Conservation (phyloP, 495 filamentous ascomycete species). For the Talaromyces borbonicus region DNA sequence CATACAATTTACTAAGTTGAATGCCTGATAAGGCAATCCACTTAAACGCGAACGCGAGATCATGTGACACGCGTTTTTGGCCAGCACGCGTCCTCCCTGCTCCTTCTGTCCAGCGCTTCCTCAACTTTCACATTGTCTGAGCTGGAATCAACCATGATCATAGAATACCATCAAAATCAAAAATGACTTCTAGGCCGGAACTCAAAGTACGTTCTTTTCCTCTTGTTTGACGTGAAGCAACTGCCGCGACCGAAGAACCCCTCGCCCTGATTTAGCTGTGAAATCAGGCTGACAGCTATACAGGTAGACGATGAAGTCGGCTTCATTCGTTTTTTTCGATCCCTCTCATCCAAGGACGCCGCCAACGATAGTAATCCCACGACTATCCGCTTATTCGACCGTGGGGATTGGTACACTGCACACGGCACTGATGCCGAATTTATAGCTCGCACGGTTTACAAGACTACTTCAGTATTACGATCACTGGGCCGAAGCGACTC, state of each 20-base stretch:
- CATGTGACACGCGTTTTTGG: slow-evolving; percentile 27
- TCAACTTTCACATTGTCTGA: no score
- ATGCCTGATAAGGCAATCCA: not conserved
- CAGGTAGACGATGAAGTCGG: slow-evolving; percentile 93
- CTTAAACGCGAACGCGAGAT: slow-evolving; percentile 5
- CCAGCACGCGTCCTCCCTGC: not conserved
- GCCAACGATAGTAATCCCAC: slow-evolving; percentile 23
- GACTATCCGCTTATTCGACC: slow-evolving; percentile 84
- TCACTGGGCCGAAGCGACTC: slow-evolving; percentile 77
- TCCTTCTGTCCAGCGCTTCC: not conserved
- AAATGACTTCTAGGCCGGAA: slow-evolving; percentile 86
- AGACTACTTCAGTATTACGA: slow-evolving; percentile 89
- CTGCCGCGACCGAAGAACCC: no score
- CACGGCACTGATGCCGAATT: slow-evolving; percentile 89
- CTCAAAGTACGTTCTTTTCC: slow-evolving; percentile 54
- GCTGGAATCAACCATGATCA: no score
- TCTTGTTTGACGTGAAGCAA: not conserved
- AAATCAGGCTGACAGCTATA: slow-evolving; percentile 5
- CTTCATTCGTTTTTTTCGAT: slow-evolving; percentile 91
- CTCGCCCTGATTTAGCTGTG: no score
- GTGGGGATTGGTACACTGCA: slow-evolving; percentile 90
- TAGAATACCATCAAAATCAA: slow-evolving; percentile 12
- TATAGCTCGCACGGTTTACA: slow-evolving; percentile 91
- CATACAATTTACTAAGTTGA: no score
- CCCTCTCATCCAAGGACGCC: slow-evolving; percentile 59